Evolutionary conservation across 2,329 filamentous ascomycete genomes (phyloP), one percentile per base, ranked within the genome.

Genomic region (Colletotrichum orbiculare): DNA sequence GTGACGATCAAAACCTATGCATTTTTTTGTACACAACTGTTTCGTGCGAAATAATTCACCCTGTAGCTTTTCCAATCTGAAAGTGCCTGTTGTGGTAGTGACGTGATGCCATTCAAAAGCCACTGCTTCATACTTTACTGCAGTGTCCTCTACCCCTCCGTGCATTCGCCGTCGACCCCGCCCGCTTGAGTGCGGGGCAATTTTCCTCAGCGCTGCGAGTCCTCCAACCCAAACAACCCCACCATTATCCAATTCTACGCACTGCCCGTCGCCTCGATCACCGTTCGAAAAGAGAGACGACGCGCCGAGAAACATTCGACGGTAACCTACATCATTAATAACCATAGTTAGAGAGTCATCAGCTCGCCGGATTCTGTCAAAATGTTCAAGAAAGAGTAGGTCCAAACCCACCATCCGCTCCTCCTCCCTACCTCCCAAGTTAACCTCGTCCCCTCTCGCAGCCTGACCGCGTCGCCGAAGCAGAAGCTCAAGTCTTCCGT

Each of bases 401-500:
- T 80, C 34, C 39, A 47, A 33, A 37, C 34, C 35, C n/a, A 39
- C 34, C 42, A 8, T 11, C 33, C 37, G 15, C 6, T 9, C 54
- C 15, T 49, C 11, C 43, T 42, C 41, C 47, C 63, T 8, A 3
- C 53, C 17, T 8, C 8, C 15, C 54, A 60, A 69, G 39, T 63
- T 66, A 66, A 67, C 53, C 52, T 10, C 37, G 53, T 70, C 73
- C 70, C 75, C 69, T 56, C 37, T 39, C 17, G 64, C 73, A 95
- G 92, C 70, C 89, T 97, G 77, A 83, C 89, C 73, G 82, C 90
- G 34, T 88, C 91, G 70, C 90, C 92, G 61, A 97, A 96, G 82
- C 93, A 94, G 72, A 98, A 98, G 85, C 93, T 98, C 79, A 99
- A 98, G 82, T 97, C 95, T 69, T 97, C 94, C 33, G 93, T 93